Evolutionary conservation across 2,329 filamentous ascomycete species (phyloP).

Genomic region (Clathrospora elynae): DNA sequence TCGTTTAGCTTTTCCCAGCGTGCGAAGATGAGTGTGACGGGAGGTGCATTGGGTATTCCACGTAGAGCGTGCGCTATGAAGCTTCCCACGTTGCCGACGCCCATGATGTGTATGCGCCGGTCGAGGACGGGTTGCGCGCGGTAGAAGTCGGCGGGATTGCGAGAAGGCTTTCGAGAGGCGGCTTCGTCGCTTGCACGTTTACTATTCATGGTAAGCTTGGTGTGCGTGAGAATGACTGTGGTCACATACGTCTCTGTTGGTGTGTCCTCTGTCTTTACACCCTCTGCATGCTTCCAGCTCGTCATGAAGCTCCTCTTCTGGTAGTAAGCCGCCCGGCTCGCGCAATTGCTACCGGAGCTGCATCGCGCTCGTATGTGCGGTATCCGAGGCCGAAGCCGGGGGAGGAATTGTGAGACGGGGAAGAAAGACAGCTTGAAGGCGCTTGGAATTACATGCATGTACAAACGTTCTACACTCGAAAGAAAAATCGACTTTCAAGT

Average conservation of each 20-base stretch:
- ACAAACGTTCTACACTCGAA: slow-evolving; percentile 1
- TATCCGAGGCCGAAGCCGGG: slow-evolving; percentile 56
- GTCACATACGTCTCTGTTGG: slow-evolving; percentile 17
- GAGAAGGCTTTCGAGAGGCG: neutral
- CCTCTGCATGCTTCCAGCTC: slow-evolving; percentile 32
- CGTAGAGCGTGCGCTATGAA: slow-evolving; percentile 77
- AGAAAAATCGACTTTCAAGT: neutral
- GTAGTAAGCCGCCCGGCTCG: slow-evolving; percentile 52
- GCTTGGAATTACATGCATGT: slow-evolving; percentile 20
- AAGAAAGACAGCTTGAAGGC: slow-evolving; percentile 53
- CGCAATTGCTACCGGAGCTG: slow-evolving; percentile 49
- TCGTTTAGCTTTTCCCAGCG: slow-evolving; percentile 50
- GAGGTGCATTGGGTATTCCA: slow-evolving; percentile 65
- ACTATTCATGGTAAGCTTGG: slow-evolving; percentile 21
- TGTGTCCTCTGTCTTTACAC: slow-evolving; percentile 20
- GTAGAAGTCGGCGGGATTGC: slow-evolving; percentile 40
- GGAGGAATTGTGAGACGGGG: slow-evolving; percentile 43
- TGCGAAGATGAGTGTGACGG: slow-evolving; percentile 81
- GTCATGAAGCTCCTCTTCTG: slow-evolving; percentile 27
- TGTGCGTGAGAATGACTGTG: neutral
- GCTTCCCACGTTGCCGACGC: slow-evolving; percentile 79
- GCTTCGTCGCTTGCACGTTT: slow-evolving; percentile 22
- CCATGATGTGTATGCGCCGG: slow-evolving; percentile 66
- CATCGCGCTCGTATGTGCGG: slow-evolving; percentile 47
- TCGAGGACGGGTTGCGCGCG: slow-evolving; percentile 35